These are phyloP conservation scores for Lagerstroemia speciosa DNA, from an alignment of 345 rosid genomes.

Conservation along the genomic window DNA sequence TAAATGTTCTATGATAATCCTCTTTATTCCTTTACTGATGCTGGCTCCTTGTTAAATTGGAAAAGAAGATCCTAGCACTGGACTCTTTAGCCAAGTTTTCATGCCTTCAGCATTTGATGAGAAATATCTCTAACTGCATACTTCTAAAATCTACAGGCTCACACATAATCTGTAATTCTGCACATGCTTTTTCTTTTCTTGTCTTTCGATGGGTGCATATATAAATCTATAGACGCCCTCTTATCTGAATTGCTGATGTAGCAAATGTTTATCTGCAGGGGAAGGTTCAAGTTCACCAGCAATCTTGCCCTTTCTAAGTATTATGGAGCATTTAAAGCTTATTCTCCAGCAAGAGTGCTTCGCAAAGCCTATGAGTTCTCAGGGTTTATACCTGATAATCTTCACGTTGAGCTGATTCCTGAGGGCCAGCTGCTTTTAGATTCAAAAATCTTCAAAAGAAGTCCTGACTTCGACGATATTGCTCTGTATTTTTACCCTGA, in stretches of 20 bases:
- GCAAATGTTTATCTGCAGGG: conserved; percentile 1
- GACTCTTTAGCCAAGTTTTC: no score
- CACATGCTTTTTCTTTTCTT: background rate
- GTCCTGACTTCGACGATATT: conserved; percentile 34
- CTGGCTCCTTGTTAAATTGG: background rate
- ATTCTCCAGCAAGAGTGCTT: conserved; percentile 30
- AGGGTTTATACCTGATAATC: conserved; percentile 31
- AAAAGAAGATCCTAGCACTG: background rate
- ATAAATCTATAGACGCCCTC: background rate
- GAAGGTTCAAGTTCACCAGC: background rate
- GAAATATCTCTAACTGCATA: no score
- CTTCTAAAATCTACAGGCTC: no score
- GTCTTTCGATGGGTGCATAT: background rate
- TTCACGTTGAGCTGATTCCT: conserved; percentile 43
- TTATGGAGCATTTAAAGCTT: conserved; percentile 43
- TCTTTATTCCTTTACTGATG: background rate
- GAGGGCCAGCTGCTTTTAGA: conserved; percentile 14
- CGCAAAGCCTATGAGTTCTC: conserved; percentile 34
- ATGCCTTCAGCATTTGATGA: no score
- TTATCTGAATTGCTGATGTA: background rate
- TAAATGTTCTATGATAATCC: no score
- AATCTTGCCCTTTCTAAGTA: conserved; percentile 15
- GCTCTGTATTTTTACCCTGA: conserved; percentile 49
- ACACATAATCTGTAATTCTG: background rate
- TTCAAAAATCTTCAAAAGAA: conserved; percentile 15